Evolutionary conservation across 352 stramenopile genomes (phyloP).

Genomic region (Pythium rhizo-oryzae): DNA sequence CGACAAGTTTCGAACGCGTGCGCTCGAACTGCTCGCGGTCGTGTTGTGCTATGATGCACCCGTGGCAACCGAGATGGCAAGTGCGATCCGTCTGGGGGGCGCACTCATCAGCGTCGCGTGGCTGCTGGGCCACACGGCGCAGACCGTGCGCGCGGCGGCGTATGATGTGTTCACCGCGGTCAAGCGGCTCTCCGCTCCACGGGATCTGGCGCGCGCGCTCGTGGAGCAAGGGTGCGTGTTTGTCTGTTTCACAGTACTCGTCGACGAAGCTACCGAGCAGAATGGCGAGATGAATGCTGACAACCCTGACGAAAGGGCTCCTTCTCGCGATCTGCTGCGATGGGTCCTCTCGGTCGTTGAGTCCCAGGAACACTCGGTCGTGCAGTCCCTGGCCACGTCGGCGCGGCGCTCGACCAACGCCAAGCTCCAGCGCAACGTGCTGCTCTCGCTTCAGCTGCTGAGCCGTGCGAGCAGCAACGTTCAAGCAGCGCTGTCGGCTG

Average conservation of each 20-base stretch:
- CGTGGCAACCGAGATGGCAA: conserved; percentile 19
- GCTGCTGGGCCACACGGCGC: conserved; percentile 34
- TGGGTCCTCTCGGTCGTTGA: conserved; percentile 39
- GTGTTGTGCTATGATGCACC: conserved; percentile 22
- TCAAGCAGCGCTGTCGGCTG: conserved; percentile 12
- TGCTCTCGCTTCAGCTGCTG: conserved; percentile 47
- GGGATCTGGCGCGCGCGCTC: conserved; percentile 39
- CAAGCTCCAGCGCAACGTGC: conserved; percentile 44
- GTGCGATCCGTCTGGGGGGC: conserved; percentile 39
- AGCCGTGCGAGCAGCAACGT: conserved; percentile 30
- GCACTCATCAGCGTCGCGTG: conserved; percentile 46
- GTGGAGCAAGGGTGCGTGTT: conserved; percentile 56
- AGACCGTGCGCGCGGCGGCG: conserved; percentile 27
- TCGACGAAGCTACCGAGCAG: conserved; percentile 1
- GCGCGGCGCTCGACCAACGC: conserved; percentile 41
- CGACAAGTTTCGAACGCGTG: not conserved
- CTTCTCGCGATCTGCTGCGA: conserved; percentile 13
- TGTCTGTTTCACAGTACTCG: conserved; percentile 29
- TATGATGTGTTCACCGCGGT: conserved; percentile 24
- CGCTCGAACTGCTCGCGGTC: not conserved
- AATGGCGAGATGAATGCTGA: not conserved
- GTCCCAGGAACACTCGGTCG: conserved; percentile 22
- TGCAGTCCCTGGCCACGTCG: conserved; percentile 31
- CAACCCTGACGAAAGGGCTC: not conserved
- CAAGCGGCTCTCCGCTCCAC: conserved; percentile 30